Evolutionary conservation across 352 stramenopile species (phyloP).

Genomic region (Phytopythium vexans): DNA sequence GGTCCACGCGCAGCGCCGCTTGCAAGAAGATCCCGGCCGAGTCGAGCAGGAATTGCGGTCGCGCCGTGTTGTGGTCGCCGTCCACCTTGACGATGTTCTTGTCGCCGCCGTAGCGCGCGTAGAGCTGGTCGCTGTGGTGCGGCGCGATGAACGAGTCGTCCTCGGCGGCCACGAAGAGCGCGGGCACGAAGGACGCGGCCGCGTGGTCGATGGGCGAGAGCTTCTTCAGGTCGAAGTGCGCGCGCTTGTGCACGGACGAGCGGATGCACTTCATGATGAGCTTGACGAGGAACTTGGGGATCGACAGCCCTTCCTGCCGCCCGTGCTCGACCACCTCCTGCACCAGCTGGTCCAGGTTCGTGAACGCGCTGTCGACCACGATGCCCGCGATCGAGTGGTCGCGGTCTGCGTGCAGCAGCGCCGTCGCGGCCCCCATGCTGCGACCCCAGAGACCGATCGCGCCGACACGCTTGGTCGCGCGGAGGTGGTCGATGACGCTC

Average conservation of each 20-base stretch:
- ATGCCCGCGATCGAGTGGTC: constrained; percentile 97
- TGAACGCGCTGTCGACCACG: constrained; percentile 97
- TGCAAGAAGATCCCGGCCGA: constrained; percentile 96
- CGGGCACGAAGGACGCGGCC: constrained; percentile 94
- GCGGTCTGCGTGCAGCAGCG: constrained; percentile 95
- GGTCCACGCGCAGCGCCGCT: constrained; percentile 84
- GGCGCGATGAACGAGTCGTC: constrained; percentile 95
- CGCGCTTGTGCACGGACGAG: constrained; percentile 90
- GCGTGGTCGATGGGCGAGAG: constrained; percentile 86
- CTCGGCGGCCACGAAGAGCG: constrained; percentile 94
- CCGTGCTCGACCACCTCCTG: constrained; percentile 98
- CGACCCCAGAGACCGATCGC: constrained; percentile 96
- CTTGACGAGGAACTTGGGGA: constrained; percentile 90
- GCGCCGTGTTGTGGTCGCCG: constrained; percentile 96
- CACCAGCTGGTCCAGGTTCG: constrained; percentile 93
- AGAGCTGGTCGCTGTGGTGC: constrained; percentile 84
- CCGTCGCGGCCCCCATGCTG: constrained; percentile 97
- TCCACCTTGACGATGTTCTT: constrained; percentile 98
- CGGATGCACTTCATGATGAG: constrained; percentile 91
- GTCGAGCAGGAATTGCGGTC: constrained; percentile 95
- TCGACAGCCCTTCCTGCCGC: constrained; percentile 90
- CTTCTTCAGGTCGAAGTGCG: constrained; percentile 80
- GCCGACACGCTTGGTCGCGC: constrained; percentile 86
- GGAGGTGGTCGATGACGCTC: constrained; percentile 93
- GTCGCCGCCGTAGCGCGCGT: constrained; percentile 93